Percentiles rank a stretch among this genome's conserved stretches.
These are phyloP conservation scores for Ceratocystis cubensis DNA, from an alignment of 2,329 filamentous ascomycete species.

Conservation along the genomic window DNA sequence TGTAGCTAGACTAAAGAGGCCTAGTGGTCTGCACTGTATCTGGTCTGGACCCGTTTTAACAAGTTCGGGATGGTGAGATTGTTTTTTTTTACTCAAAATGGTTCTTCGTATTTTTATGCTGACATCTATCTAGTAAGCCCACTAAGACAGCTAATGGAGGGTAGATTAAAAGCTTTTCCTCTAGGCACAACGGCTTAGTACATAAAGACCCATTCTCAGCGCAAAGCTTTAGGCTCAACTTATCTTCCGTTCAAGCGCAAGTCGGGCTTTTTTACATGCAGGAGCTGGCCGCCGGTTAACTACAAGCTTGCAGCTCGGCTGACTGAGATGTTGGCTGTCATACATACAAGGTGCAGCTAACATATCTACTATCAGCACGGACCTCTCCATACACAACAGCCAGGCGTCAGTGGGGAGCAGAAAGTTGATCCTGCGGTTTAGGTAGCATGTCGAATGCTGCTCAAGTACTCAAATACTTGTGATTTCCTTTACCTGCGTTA, in stretches of 20 bases:
- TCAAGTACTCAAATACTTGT: too few relatives aligned
- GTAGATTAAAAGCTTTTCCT: neutral
- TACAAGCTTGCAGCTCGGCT: neutral
- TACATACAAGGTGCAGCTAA: neutral
- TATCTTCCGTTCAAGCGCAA: neutral
- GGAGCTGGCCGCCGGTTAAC: neutral
- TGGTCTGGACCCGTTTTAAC: neutral
- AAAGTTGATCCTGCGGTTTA: too few relatives aligned
- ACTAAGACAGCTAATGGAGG: neutral
- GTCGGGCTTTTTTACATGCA: constrained; percentile 2
- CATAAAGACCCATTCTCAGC: neutral
- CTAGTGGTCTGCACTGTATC: neutral
- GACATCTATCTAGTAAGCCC: neutral
- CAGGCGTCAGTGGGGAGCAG: neutral
- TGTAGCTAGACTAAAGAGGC: neutral
- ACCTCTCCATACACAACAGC: neutral
- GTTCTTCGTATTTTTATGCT: neutral
- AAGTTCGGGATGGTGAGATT: too few relatives aligned
- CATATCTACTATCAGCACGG: neutral
- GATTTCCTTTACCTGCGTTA: neutral
- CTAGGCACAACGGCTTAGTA: neutral
- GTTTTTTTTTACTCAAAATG: too few relatives aligned
- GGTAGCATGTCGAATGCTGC: neutral
- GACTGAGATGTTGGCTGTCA: neutral
- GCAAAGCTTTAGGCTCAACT: neutral